These are phyloP conservation scores for Penicillium arizonense DNA, from an alignment of 495 filamentous ascomycete species.

Conservation along the genomic window DNA sequence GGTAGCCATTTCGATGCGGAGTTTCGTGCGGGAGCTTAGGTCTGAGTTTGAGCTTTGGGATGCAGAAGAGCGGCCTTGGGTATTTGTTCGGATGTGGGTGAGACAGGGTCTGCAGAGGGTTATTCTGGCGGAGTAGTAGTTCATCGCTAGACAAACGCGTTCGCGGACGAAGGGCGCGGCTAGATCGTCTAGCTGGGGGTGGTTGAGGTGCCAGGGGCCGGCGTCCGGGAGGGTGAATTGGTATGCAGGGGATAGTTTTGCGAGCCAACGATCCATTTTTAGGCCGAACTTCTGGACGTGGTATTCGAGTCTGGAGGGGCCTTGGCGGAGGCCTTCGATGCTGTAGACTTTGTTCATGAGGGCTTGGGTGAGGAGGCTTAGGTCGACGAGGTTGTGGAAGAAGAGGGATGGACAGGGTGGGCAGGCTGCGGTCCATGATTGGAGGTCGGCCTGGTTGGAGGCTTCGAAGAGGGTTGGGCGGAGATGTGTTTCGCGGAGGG, in stretches of 20 bases:
- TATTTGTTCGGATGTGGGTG: slow-evolving; percentile 11
- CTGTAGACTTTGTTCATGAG: slow-evolving; percentile 56
- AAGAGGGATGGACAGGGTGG: slow-evolving; percentile 39
- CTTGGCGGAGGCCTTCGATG: slow-evolving; percentile 47
- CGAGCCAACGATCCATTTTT: slow-evolving; percentile 51
- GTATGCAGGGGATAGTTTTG: slow-evolving; percentile 43
- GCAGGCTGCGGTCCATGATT: slow-evolving; percentile 23
- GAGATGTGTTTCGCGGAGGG: slow-evolving; percentile 23
- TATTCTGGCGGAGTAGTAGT: slow-evolving; percentile 55
- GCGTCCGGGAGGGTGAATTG: slow-evolving; percentile 38
- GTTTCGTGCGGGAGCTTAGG: slow-evolving; percentile 32
- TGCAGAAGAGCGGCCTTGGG: background rate
- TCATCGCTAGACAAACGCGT: slow-evolving; percentile 46
- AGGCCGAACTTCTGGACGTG: slow-evolving; percentile 44
- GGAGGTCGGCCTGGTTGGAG: background rate
- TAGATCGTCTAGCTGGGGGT: slow-evolving; percentile 13
- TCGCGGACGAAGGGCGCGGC: slow-evolving; percentile 18
- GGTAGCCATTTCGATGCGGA: slow-evolving; percentile 50
- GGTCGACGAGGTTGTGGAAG: slow-evolving; percentile 45
- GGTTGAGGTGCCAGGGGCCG: slow-evolving; percentile 18
- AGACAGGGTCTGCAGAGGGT: slow-evolving; percentile 61
- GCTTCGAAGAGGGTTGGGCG: slow-evolving; percentile 32
- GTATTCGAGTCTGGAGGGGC: slow-evolving; percentile 50
- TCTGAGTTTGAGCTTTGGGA: slow-evolving; percentile 17
- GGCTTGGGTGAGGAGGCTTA: slow-evolving; percentile 50